Evolutionary conservation across 306 rosid genomes (phyloP).

Genomic region (Glycyrrhiza uralensis): DNA sequence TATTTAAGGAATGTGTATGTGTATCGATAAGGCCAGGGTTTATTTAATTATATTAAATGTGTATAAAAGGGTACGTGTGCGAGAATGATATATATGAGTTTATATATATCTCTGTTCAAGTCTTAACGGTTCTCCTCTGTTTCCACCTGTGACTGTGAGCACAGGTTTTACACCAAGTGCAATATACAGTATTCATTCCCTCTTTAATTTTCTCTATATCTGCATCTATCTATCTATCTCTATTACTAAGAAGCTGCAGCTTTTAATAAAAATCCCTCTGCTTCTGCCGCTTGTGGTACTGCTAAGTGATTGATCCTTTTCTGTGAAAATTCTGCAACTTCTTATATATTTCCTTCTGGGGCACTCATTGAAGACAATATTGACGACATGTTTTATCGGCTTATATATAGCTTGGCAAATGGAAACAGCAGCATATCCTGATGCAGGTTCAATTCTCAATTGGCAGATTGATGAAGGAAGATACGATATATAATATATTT

Average conservation of each 20-base stretch:
- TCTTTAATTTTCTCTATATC: not conserved
- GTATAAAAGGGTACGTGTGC: no score
- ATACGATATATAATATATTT: no score
- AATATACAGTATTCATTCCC: not conserved
- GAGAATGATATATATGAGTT: no score
- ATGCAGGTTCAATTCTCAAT: slow-evolving; percentile 5
- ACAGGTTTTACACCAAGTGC: slow-evolving; percentile 14
- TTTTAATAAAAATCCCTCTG: slow-evolving; percentile 32
- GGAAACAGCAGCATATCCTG: slow-evolving; percentile 5
- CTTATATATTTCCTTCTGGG: slow-evolving; percentile 4
- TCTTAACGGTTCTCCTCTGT: not conserved
- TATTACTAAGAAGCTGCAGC: not conserved
- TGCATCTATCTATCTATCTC: no score
- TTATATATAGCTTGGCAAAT: not conserved
- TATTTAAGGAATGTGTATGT: no score
- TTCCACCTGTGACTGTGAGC: not conserved
- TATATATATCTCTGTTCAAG: no score
- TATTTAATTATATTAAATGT: no score
- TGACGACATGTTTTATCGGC: not conserved
- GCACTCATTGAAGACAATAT: slow-evolving; percentile 1
- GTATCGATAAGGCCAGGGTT: no score
- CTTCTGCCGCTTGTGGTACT: slow-evolving; percentile 17
- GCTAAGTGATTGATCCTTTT: slow-evolving; percentile 25
- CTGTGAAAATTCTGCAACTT: slow-evolving; percentile 20
- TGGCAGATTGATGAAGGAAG: not conserved